A percentile compares a stretch with the other conserved stretches of the same genome.
Evolutionary conservation across 306 rosid genomes (phyloP).

Genomic region (Vigna angularis): DNA sequence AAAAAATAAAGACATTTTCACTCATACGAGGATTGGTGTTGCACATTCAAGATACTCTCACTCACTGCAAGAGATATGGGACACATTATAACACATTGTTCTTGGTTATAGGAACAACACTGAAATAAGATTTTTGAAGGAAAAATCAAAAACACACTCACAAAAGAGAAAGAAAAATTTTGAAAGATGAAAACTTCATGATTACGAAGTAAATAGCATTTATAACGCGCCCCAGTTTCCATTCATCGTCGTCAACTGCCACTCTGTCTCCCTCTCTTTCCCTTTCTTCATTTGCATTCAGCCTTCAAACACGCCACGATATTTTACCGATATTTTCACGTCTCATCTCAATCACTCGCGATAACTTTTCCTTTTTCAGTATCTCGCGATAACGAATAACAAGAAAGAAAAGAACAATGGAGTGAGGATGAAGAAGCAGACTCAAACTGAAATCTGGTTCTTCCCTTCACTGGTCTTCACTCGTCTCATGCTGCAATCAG

Average conservation of each 20-base stretch:
- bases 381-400: background rate
- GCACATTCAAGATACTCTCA: no score
- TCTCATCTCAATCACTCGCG: background rate
- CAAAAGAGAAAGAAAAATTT: background rate
- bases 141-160: background rate
- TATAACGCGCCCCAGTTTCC: slow-evolving; percentile 33
- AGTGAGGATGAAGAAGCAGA: slow-evolving; percentile 13
- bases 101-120: no score
- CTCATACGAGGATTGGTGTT: no score
- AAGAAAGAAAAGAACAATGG: background rate
- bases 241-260: slow-evolving; percentile 47
- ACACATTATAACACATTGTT: no score
- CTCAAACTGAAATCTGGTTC: slow-evolving; percentile 14
- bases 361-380: background rate
- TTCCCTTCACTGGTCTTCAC: background rate
- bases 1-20: no score
- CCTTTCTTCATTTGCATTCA: slow-evolving; percentile 11
- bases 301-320: slow-evolving; percentile 13
- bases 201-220: slow-evolving; percentile 48
- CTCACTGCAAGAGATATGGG: no score
- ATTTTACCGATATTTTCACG: slow-evolving; percentile 37
- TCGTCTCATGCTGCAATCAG: background rate
- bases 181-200: slow-evolving; percentile 18
- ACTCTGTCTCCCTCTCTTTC: slow-evolving; percentile 37
- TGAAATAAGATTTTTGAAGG: background rate